Base-by-base conservation (phyloP, 441 rosid species). In the Jatropha podagrica region DNA sequence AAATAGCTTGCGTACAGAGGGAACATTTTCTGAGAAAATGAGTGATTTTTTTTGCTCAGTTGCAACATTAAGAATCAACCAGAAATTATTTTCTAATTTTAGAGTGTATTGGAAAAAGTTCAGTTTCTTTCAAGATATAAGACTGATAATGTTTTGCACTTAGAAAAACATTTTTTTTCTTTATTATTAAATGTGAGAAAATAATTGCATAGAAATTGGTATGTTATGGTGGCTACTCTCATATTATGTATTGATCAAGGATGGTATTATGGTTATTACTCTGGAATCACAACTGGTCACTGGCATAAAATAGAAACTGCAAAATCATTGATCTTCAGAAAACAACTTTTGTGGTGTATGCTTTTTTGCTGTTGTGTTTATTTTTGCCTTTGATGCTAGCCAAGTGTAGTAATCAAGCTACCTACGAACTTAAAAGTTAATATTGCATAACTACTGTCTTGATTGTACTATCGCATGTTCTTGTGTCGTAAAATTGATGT, bases 401-500 rank as follows among this genome's bases (percentile, higher is more conserved):
- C 8, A 68, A 48, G 32, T 13, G 14, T 23, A 3, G 56, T 26
- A 63, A 38, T 42, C 3, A 64, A 17, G 71, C 2, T 5, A 26
- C 41, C 63, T 37, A 63, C 23, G 41, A 44, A 52, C 12, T 55
- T 51, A 13, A 40, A 40, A 61, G 52, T 51, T 37, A 41, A 61
- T 26, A 60, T 13, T 54, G 38, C 44, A 18, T 56, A 58, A 13
- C 49, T 79, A 4, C 14, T 63, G 59, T 75, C 6, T 63, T 56
- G 51, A 37, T 52, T 15, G 11, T 58, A 37, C 68, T 51, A 32
- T 71, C 38, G 42, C 55, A 65, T 69, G 48, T 55, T 67, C 65
- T 26, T 65, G 18, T 27, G 18, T 60, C 65, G 4, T 2, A 13
- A 60, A 44, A 42, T 55, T 18, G 55, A 26, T 59, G 18, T 48